These are phyloP conservation scores for Paramecium caudatum DNA, from an alignment of 73 alveolate genomes.

Conservation along the genomic window DNA sequence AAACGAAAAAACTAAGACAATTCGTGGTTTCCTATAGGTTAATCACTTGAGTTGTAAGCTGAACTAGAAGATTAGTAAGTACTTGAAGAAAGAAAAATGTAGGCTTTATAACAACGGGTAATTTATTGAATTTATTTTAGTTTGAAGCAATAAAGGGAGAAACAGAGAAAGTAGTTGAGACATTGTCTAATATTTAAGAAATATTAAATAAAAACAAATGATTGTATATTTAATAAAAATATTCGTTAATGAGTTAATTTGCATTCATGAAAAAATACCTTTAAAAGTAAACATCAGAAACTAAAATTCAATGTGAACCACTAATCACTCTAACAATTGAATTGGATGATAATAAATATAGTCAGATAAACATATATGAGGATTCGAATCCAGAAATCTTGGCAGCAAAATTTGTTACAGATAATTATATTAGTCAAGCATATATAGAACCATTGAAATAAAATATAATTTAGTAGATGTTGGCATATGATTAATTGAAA, in stretches of 20 bases:
- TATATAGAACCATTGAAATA: conserved; percentile 57
- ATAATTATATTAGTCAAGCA: not conserved
- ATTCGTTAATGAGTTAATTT: conserved; percentile 67
- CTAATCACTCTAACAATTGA: conserved; percentile 53
- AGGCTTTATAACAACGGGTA: not conserved
- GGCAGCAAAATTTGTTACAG: conserved; percentile 49
- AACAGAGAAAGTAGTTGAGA: conserved; percentile 15
- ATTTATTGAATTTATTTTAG: not conserved
- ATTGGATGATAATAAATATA: conserved; percentile 44
- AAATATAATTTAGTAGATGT: conserved; percentile 43
- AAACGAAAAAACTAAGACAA: conserved; percentile 87
- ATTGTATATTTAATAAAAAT: too few species aligned
- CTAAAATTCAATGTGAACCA: conserved; percentile 42
- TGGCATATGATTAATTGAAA: conserved; percentile 43
- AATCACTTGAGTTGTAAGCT: conserved; percentile 20
- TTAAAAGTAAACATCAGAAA: not conserved
- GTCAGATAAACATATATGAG: conserved; percentile 41
- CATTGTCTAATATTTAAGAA: not conserved
- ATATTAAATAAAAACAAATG: not conserved
- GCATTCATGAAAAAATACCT: conserved; percentile 44
- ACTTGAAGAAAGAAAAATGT: conserved; percentile 30
- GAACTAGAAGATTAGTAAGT: conserved; percentile 49
- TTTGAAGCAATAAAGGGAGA: not conserved
- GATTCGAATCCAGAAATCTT: conserved; percentile 59
- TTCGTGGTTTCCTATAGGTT: conserved; percentile 91